Evolutionary conservation across 768 basidiomycete species (phyloP).

Genomic region (Tulasnella sp.): DNA sequence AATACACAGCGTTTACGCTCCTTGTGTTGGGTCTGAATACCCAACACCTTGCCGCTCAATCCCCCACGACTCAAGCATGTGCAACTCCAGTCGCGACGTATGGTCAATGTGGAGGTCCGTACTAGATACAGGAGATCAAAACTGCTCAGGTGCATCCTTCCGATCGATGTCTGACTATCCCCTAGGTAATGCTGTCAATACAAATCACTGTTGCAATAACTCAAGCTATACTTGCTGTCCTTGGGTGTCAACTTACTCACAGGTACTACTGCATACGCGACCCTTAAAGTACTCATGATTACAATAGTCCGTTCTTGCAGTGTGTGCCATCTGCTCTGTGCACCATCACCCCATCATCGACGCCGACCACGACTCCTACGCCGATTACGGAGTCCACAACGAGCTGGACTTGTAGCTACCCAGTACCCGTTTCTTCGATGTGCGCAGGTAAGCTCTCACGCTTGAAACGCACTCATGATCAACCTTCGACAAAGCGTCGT

Average conservation of each 20-base stretch:
- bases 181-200: neutral
- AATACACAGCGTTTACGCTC: neutral
- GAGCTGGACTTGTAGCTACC: slow-evolving; percentile 1
- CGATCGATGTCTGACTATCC: neutral
- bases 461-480: too few relatives aligned
- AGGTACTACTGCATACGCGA: neutral
- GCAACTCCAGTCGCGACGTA: neutral
- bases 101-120: neutral
- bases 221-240: neutral
- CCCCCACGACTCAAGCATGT: neutral
- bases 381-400: neutral
- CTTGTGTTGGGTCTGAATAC: neutral
- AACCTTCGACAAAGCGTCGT: neutral
- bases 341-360: neutral
- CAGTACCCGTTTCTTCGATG: neutral
- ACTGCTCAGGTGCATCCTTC: neutral
- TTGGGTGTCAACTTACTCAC: slow-evolving; percentile 2
- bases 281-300: neutral
- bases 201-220: neutral
- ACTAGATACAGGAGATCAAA: neutral
- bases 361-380: neutral
- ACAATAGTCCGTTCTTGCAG: neutral
- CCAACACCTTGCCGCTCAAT: neutral
- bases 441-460: neutral
- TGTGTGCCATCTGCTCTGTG: neutral